These are phyloP conservation scores for Pythium diclinum DNA, from an alignment of 352 stramenopile genomes.

Conservation along the genomic window DNA sequence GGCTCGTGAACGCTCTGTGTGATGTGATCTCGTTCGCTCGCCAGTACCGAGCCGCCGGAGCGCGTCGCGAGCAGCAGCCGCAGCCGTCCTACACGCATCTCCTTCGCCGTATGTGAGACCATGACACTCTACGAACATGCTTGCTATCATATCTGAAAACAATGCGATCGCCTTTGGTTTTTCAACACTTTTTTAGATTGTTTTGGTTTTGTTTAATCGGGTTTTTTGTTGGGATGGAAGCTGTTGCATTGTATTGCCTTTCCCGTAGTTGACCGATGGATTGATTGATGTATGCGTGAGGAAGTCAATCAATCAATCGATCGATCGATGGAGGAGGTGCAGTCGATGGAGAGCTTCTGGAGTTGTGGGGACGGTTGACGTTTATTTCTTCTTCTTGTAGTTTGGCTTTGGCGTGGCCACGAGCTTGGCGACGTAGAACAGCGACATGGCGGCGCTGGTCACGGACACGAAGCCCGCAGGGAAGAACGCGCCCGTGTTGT, in stretches of 20 bases:
- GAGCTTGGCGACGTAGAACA: conserved; percentile 81
- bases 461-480: conserved; percentile 58
- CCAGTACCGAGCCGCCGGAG: conserved; percentile 55
- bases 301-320: background rate
- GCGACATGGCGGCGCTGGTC: conserved; percentile 68
- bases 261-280: too few relatives aligned
- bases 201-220: too few relatives aligned
- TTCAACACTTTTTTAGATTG: too few relatives aligned
- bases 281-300: background rate
- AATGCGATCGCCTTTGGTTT: too few relatives aligned
- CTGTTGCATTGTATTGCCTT: too few relatives aligned
- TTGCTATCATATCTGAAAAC: too few relatives aligned
- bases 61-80: conserved; percentile 16
- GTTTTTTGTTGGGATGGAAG: too few relatives aligned
- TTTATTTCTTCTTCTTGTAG: conserved; percentile 70
- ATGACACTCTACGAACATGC: too few relatives aligned
- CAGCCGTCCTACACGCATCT: conserved; percentile 10
- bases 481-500: conserved; percentile 73
- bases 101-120: conserved; percentile 19
- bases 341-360: background rate
- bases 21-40: conserved; percentile 63
- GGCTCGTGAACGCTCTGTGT: conserved; percentile 63
- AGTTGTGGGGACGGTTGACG: background rate
- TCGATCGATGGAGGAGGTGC: background rate
- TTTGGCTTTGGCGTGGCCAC: conserved; percentile 63